These are phyloP conservation scores for Phytophthora sp. DNA, from an alignment of 352 stramenopile genomes.

Conservation along the genomic window DNA sequence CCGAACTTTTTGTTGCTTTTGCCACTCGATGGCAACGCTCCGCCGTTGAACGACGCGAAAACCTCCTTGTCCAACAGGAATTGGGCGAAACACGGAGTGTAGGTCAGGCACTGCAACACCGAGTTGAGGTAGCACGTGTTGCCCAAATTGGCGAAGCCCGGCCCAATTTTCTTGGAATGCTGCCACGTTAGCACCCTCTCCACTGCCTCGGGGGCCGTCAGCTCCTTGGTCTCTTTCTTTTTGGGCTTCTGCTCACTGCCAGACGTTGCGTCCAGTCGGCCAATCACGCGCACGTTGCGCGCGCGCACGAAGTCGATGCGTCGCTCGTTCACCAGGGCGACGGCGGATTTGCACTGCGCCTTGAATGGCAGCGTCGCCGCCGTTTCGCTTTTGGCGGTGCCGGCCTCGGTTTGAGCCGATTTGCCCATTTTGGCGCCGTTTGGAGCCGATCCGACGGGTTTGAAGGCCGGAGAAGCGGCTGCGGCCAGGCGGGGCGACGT, in stretches of 20 bases:
- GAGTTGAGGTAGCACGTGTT: constrained; percentile 97
- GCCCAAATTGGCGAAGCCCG: constrained; percentile 90
- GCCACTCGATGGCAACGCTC: constrained; percentile 3
- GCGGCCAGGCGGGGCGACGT: neutral
- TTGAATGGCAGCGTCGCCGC: constrained; percentile 51
- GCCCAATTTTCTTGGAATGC: constrained; percentile 77
- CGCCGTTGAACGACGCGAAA: constrained; percentile 42
- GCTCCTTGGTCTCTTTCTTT: constrained; percentile 40
- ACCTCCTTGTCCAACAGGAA: constrained; percentile 86
- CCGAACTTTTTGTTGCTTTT: constrained; percentile 34
- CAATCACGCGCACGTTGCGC: constrained; percentile 56
- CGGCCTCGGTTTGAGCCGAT: constrained; percentile 10
- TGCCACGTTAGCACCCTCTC: constrained; percentile 67
- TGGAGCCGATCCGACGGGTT: constrained; percentile 1
- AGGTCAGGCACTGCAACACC: constrained; percentile 89
- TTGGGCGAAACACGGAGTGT: constrained; percentile 83
- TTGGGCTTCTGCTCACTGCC: constrained; percentile 18
- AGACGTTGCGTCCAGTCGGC: constrained; percentile 37
- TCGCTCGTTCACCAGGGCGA: constrained; percentile 80
- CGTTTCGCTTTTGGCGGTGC: constrained; percentile 6
- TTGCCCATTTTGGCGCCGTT: neutral
- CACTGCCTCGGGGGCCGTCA: constrained; percentile 52
- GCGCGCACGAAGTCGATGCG: constrained; percentile 84
- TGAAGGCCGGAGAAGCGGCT: constrained; percentile 10
- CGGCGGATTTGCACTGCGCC: constrained; percentile 73